Conservation (phyloP, 2,329 filamentous ascomycete genomes). For the Lachnellula subtilissima region DNA sequence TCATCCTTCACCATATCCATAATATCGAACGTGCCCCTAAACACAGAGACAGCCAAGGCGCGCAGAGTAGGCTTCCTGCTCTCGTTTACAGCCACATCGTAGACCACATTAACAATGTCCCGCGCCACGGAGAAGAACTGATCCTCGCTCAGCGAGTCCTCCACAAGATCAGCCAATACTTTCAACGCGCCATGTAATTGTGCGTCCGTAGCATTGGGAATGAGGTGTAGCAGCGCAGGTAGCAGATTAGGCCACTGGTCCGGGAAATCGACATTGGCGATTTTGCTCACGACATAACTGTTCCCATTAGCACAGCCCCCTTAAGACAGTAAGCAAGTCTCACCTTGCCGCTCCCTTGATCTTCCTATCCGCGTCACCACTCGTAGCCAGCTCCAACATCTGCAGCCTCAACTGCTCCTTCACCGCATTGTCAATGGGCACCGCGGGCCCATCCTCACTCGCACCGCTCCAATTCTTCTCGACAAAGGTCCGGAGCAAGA, state of each 20-base stretch:
- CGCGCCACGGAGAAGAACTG: conserved; percentile 90
- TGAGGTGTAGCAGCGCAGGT: conserved; percentile 70
- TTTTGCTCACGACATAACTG: conserved; percentile 80
- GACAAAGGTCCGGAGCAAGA: conserved; percentile 77
- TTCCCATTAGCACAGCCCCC: background rate
- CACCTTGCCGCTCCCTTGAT: conserved; percentile 86
- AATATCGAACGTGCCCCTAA: conserved; percentile 87
- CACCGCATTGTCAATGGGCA: conserved; percentile 66
- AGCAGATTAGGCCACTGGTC: conserved; percentile 92
- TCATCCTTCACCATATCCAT: conserved; percentile 96
- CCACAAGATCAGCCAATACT: conserved; percentile 83
- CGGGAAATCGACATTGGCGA: conserved; percentile 88
- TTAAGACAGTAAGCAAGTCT: conserved; percentile 26
- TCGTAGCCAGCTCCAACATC: conserved; percentile 71
- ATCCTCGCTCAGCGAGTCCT: conserved; percentile 87
- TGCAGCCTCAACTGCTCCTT: conserved; percentile 69
- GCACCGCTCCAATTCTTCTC: conserved; percentile 76
- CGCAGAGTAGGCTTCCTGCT: conserved; percentile 70
- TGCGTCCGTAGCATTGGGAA: conserved; percentile 68
- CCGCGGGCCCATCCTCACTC: conserved; percentile 56
- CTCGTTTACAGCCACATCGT: conserved; percentile 73
- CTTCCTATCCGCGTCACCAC: conserved; percentile 70
- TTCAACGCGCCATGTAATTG: conserved; percentile 87
- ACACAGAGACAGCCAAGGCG: conserved; percentile 83
- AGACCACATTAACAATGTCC: conserved; percentile 79